Evolutionary conservation across 805 yeast species (phyloP).

Genomic region (Myxozyma sirexii): DNA sequence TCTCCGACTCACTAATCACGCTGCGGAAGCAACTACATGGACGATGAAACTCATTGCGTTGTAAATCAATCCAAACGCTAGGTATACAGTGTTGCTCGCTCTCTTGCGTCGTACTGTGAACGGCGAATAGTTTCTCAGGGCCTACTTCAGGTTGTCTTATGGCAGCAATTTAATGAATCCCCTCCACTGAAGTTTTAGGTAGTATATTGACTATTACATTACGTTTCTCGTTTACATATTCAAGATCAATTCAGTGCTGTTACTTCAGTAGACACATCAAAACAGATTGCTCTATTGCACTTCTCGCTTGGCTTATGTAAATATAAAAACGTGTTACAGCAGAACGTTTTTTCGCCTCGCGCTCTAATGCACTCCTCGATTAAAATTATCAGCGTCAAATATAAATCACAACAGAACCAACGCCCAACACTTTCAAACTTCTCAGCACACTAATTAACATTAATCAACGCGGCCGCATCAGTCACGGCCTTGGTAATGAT

Average conservation of each 20-base stretch:
- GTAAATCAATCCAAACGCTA: not conserved
- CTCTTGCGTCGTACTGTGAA: not conserved
- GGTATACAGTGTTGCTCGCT: not conserved
- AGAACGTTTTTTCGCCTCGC: too few relatives aligned
- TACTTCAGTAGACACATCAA: not conserved
- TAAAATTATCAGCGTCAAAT: too few relatives aligned
- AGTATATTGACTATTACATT: conserved; percentile 15
- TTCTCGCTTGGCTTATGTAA: not conserved
- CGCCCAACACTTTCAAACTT: not conserved
- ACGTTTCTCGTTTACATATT: not conserved
- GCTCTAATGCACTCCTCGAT: too few relatives aligned
- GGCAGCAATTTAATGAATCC: not conserved
- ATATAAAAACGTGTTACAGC: not conserved
- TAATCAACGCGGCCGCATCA: conserved; percentile 44
- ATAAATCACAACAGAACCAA: not conserved
- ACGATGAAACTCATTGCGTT: too few relatives aligned
- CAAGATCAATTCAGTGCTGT: not conserved
- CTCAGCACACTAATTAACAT: not conserved
- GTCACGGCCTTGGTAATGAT: conserved; percentile 37
- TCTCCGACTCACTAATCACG: too few relatives aligned
- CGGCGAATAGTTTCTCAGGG: conserved; percentile 12
- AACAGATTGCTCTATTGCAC: too few relatives aligned
- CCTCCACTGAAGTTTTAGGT: conserved; percentile 11
- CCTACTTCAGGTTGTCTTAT: not conserved
- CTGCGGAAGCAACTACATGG: too few relatives aligned